Base-by-base conservation (phyloP, 352 stramenopile genomes). In the Phytophthora hybrid region DNA sequence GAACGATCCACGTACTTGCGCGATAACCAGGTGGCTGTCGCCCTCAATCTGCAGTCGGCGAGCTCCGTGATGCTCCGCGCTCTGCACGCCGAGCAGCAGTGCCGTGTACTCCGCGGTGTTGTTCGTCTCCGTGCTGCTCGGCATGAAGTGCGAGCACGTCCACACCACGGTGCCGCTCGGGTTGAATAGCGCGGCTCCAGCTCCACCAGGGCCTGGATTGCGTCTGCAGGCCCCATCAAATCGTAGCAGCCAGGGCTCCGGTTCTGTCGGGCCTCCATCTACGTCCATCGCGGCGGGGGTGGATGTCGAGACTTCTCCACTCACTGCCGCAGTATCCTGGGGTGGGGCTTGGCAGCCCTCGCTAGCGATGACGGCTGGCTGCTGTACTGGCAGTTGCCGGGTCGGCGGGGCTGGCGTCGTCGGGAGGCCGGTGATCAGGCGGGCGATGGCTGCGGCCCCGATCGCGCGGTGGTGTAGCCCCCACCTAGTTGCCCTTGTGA, bases 101-200 rank as follows among this genome's bases (percentile, higher is more conserved):
- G 56, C 69, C 10, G 29, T 63, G 18, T 76, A 76, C 56, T 75
- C 69, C 8, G 63, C 63, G 11, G 37, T 67, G 32, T 77, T 77
- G 59, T 77, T 73, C 11, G 52, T 73, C 55, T 64, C 57, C 10
- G 29, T 13, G 55, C 57, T 59, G 46, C 57, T 59, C 16, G 69
- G 41, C 18, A 67, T 21, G 46, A 31, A 67, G 39, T 72, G 44
- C 5, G 63, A 64, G 13, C 53, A 52, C 1, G 62, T 76, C 62
- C 63, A 76, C 37, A 69, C 57, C 23, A 63, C 51, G 4, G 32
- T 29, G 19, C 47, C 71, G 49, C 37, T 41, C 4, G 64, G 54
- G 4, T 56, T 14, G 47, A 67, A 70, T 0, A 77, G 54, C 0
- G 47, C 63, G 1, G 59, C 71, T 23, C 71, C 71, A 29, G 59